Base-by-base conservation (phyloP, 352 stramenopile genomes). In the Pythium grandisporangium region DNA sequence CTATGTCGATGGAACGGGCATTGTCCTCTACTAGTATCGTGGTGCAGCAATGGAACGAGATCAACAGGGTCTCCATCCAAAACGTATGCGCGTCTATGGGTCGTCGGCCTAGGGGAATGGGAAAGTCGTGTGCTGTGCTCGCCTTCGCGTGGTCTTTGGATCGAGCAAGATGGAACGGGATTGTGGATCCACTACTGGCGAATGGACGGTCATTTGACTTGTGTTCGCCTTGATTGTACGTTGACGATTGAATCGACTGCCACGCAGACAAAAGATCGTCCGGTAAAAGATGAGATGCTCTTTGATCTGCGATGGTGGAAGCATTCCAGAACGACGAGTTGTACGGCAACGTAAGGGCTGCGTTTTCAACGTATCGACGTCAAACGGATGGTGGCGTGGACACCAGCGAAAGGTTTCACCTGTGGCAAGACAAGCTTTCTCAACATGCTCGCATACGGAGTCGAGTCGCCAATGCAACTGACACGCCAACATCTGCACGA, bases 21-120 rank as follows among this genome's bases (percentile, higher is more conserved):
- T 53, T 48, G 46, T 37, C 20, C 37, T n/a, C 20, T 20, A 24
- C 37, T 37, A 2, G 41, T 14, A 50, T 30, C 19, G 30, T 47
- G 46, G 37, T 48, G 37, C 40, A 53, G 30, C 46, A 53, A 53
- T 53, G 46, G 46, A 37, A 42, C 22, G 37, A 53, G 37, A 53
- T 53, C 17, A 25, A 35, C 29, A 20, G 38, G 38, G 46, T 30
- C 23, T 53, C 46, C 35, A 48, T 48, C 45, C 45, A n/a, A 52
- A 42, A 45, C 45, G 37, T 45, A 45, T 34, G 35, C 45, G 19
- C 24, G 21, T 33, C 26, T 39, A 5, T 52, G 32, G 45, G 17
- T 52, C 17, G 35, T n/a, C n/a, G n/a, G n/a, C n/a, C n/a, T n/a
- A 25, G 33, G 35, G 45, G 45, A 44, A 30, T 27, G 24, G 45